Conservation (phyloP, 2,329 filamentous ascomycete species). For the Chaetoscypha palmicola region DNA sequence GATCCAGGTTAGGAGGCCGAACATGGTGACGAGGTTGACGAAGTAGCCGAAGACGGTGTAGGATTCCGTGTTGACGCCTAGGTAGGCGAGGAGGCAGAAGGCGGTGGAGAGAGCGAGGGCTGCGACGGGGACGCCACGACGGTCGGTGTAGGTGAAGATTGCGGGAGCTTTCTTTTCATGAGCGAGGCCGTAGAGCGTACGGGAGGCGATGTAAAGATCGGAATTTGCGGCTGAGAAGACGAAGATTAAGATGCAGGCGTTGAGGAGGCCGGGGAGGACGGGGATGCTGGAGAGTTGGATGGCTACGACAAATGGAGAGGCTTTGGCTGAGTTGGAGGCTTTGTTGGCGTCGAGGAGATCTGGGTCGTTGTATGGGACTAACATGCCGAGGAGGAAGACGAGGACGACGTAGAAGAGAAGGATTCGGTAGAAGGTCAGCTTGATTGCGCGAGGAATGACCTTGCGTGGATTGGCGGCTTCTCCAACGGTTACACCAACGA, state of each 20-base stretch:
- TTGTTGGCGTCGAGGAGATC: slow-evolving; percentile 45
- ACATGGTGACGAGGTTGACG: slow-evolving; percentile 51
- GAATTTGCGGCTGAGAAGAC: slow-evolving; percentile 57
- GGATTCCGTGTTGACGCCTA: slow-evolving; percentile 53
- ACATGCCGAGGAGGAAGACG: slow-evolving; percentile 52
- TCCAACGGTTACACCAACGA: slow-evolving; percentile 55
- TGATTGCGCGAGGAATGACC: slow-evolving; percentile 59
- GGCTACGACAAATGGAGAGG: slow-evolving; percentile 47
- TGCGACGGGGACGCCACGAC: slow-evolving; percentile 44
- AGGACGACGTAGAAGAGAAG: slow-evolving; percentile 58
- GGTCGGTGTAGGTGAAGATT: slow-evolving; percentile 49
- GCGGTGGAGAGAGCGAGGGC: slow-evolving; percentile 38
- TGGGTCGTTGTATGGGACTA: slow-evolving; percentile 58
- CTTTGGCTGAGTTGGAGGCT: slow-evolving; percentile 39
- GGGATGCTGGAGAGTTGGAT: slow-evolving; percentile 60
- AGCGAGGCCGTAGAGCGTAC: slow-evolving; percentile 63
- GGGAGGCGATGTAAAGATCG: slow-evolving; percentile 57
- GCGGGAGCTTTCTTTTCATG: slow-evolving; percentile 58
- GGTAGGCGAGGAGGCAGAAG: slow-evolving; percentile 60
- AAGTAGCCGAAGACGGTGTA: slow-evolving; percentile 64
- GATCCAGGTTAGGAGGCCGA: slow-evolving; percentile 29
- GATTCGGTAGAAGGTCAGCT: slow-evolving; percentile 55
- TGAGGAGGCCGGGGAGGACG: slow-evolving; percentile 59
- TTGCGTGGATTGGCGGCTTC: slow-evolving; percentile 57
- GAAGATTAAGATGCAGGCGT: slow-evolving; percentile 59